Base-by-base conservation (phyloP, 108 stramenopile species). In the Fragilaria radians region DNA sequence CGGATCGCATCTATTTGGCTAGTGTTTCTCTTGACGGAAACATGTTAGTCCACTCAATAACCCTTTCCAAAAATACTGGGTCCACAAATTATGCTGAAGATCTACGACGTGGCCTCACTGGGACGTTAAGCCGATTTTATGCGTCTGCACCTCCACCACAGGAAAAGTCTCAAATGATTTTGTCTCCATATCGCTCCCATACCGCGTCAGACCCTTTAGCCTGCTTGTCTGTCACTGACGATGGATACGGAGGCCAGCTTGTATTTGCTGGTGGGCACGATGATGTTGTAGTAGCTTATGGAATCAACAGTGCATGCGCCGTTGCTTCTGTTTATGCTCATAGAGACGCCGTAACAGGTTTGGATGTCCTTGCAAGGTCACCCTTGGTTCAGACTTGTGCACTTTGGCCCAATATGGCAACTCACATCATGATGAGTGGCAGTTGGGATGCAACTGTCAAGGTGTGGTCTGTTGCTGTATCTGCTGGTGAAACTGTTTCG, bases 401-500 rank as follows among this genome's bases (percentile, higher is more conserved):
- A 19, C 62, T 82, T 24, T 82, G 77, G 77, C 45, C 52, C 26
- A 70, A 79, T 47, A 64, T 68, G 26, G 29, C 77, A 21, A 85
- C 83, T 0, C 83, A 85, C 42, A 70, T 85, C 24, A 75, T 85
- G 79, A 65, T 85, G 23, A 81, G 76, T 36, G 77, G 83, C 1
- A 81, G 79, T 36, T 85, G 76, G 76, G 83, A 85, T 73, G 83
- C 83, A 1, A 81, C 83, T 14, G 79, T 85, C 34, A 85, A 85
- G 48, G 79, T 85, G 3, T 85, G 83, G 83, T 73, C 77, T 5
- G 77, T 79, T 5, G 56, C 66, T 24, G 79, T 85, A 5, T 54
- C 79, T 4, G 61, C 57, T 36, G 77, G 77, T 2, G 83, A 85
- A 63, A 76, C 79, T 27, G 83, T 85, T 24, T 67, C 77, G 22